Conservation (phyloP, 768 basidiomycete genomes). For the Mycena chlorophos region DNA sequence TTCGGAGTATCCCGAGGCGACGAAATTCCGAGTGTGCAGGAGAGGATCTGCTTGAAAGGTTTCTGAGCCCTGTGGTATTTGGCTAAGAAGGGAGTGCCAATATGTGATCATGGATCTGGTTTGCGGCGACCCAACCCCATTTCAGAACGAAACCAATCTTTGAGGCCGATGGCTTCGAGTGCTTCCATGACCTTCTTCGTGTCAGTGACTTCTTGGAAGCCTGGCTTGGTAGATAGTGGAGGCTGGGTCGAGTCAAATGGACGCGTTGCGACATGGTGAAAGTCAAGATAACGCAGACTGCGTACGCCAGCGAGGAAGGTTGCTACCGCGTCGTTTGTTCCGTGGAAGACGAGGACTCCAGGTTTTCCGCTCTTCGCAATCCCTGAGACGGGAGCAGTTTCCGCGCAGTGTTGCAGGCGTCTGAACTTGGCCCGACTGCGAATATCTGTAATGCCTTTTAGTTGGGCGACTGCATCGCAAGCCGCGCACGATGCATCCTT, state of each 20-base stretch:
- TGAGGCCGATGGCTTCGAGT: conserved; percentile 35
- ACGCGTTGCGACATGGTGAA: conserved; percentile 42
- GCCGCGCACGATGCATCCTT: conserved; percentile 43
- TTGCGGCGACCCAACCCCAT: conserved; percentile 35
- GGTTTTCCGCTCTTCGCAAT: conserved; percentile 47
- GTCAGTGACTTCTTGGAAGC: conserved; percentile 38
- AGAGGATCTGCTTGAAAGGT: too few species aligned
- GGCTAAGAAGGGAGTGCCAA: too few species aligned
- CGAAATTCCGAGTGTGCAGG: too few species aligned
- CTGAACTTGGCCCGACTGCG: conserved; percentile 43
- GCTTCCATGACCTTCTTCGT: conserved; percentile 35
- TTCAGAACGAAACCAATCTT: conserved; percentile 39
- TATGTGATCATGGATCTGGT: neutral
- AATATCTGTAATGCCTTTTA: conserved; percentile 31
- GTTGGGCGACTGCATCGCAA: neutral
- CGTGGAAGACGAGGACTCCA: conserved; percentile 45
- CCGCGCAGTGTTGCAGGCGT: conserved; percentile 39
- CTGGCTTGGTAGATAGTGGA: conserved; percentile 29
- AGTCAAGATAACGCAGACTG: conserved; percentile 46
- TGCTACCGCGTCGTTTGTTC: conserved; percentile 34
- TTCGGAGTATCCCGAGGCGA: too few species aligned
- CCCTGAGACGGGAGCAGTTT: conserved; percentile 39
- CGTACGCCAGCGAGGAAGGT: conserved; percentile 39
- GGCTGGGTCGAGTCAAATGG: conserved; percentile 19
- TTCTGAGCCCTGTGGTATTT: too few species aligned